Base-by-base conservation (phyloP, 1,284 basidiomycete genomes). In the Afroboletus lepidellus region DNA sequence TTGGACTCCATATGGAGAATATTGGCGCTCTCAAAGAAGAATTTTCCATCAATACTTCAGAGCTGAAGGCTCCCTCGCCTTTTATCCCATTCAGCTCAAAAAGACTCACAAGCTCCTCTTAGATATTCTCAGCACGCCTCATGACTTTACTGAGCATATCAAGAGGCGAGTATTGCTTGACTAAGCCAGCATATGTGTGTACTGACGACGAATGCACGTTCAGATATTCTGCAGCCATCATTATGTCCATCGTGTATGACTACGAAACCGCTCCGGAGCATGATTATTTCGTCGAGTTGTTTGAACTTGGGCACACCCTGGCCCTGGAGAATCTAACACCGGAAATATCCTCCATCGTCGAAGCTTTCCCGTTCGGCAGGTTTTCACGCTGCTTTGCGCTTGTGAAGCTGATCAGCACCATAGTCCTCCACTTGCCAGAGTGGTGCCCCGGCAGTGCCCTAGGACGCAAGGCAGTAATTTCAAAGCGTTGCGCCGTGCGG, bases 31-130 rank as follows among this genome's bases (percentile, higher is more conserved):
- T 3, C 55, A 65, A 15, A 57, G 62, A 43, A 56, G 53, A 30
- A 41, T 65, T 2, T 67, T 66, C 33, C 66, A 69, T 25, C 66
- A 69, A 29, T 39, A 53, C 12, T 69, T 69, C 30, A 52, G 55
- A 41, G 48, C 56, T 3, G 58, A 69, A 32, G 54, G 62, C 1
- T 23, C 56, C 0, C 25, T 53, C 24, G 7, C 32, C 8, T 60
- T 53, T 33, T 60, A 29, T 29, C 64, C 62, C 7, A 29, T 58
- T 18, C 66, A 61, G 23, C 18, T 64, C 24, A 51, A n/a, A 37
- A 68, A 69, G 29, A 51, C 54, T n/a, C 55, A 46, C 16, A 37
- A 55, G 41, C 56, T 65, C 37, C 21, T 58, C 24, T 30, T 49
- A 48, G 50, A 66, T 29, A 36, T 66, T 36, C 44, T 66, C 38